These are phyloP conservation scores for Fusarium irregulare DNA, from an alignment of 2,329 filamentous ascomycete species.

Conservation along the genomic window DNA sequence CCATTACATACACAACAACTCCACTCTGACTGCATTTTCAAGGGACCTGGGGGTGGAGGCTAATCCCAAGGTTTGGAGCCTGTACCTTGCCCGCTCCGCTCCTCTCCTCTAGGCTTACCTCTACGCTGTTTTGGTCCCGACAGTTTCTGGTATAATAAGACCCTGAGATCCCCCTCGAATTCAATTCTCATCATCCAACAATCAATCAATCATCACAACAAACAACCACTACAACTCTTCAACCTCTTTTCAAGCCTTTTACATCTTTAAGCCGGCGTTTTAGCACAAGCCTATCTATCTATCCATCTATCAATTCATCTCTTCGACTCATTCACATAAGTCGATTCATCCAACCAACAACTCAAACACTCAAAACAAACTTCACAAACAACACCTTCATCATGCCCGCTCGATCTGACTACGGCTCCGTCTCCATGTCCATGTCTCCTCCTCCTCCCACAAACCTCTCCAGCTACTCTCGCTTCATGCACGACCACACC, in stretches of 20 bases:
- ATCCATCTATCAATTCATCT: not conserved
- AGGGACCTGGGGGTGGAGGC: constrained; percentile 42
- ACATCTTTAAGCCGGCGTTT: constrained; percentile 8
- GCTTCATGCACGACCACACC: constrained; percentile 73
- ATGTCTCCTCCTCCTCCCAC: constrained; percentile 55
- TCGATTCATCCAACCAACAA: not conserved
- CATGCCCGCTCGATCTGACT: constrained; percentile 57
- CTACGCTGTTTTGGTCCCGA: not conserved
- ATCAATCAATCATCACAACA: constrained; percentile 18
- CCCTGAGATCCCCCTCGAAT: constrained; percentile 17
- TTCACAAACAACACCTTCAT: constrained; percentile 15
- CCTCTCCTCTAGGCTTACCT: constrained; percentile 13
- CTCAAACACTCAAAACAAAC: not conserved
- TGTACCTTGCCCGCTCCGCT: constrained; percentile 26
- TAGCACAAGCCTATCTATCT: not conserved
- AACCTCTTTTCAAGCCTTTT: constrained; percentile 6
- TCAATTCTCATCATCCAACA: constrained; percentile 7
- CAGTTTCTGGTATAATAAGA: constrained; percentile 43
- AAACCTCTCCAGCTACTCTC: constrained; percentile 67
- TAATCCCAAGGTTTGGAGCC: constrained; percentile 15
- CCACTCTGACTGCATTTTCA: constrained; percentile 31
- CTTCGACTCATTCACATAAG: not conserved
- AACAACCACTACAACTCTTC: constrained; percentile 6
- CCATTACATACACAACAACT: constrained; percentile 25
- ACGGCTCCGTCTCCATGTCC: constrained; percentile 51